Conservation (phyloP, 2,329 filamentous ascomycete species). For the Trichoderma polysporum region DNA sequence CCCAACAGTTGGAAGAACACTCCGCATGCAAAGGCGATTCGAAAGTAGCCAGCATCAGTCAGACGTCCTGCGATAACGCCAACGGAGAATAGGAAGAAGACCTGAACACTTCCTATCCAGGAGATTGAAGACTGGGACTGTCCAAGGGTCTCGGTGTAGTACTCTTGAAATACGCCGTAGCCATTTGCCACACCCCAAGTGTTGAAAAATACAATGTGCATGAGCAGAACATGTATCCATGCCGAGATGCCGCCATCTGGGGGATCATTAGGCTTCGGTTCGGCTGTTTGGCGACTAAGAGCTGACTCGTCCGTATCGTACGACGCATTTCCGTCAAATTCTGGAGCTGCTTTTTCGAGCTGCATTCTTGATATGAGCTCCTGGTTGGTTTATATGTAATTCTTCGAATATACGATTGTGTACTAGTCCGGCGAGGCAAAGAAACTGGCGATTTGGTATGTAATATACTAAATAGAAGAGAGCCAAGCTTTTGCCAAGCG, state of each 20-base stretch:
- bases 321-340: neutral
- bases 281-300: neutral
- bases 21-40: neutral
- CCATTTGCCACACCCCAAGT: neutral
- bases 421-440: neutral
- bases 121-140: neutral
- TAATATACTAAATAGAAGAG: neutral
- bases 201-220: neutral
- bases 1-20: neutral
- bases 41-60: neutral
- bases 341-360: neutral
- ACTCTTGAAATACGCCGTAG: neutral
- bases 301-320: neutral
- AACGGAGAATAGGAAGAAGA: slow-evolving; percentile 1
- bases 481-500: neutral
- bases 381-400: neutral
- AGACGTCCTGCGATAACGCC: neutral
- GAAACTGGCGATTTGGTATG: fast-evolving
- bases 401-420: neutral
- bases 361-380: neutral
- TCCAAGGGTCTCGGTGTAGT: neutral
- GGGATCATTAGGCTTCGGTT: neutral
- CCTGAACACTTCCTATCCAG: neutral
- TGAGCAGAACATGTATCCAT: neutral
- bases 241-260: neutral